These are phyloP conservation scores for Sergeia podlipaevii DNA, from an alignment of 208 protist genomes.

Conservation along the genomic window DNA sequence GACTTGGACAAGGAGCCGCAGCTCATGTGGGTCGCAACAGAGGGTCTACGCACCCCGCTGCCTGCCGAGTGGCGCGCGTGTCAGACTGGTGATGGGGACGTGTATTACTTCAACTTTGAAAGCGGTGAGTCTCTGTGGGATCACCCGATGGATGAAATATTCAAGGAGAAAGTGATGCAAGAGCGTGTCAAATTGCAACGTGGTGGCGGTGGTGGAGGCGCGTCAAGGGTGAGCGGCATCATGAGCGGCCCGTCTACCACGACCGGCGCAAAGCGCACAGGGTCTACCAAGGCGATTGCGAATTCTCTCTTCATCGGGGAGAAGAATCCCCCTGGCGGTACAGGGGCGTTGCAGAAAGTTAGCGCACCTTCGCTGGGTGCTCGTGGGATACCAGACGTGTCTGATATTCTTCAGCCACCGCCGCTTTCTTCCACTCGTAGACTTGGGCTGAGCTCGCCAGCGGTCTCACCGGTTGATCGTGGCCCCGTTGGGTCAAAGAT, in stretches of 20 bases:
- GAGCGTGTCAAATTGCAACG: conserved; percentile 36
- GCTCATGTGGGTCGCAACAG: conserved; percentile 87
- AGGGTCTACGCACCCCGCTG: conserved; percentile 91
- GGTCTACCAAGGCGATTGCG: conserved; percentile 38
- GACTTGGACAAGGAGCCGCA: conserved; percentile 68
- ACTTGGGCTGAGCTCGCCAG: background rate
- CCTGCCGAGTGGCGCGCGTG: conserved; percentile 91
- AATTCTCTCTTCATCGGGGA: conserved; percentile 20
- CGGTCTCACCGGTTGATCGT: background rate
- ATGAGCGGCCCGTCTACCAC: background rate
- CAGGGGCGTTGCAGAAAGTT: background rate
- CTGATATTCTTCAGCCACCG: conserved; percentile 10
- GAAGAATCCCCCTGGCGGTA: background rate
- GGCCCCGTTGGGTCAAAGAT: background rate
- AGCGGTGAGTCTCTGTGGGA: conserved; percentile 92
- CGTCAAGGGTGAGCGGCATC: conserved; percentile 1
- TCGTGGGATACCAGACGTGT: conserved; percentile 8
- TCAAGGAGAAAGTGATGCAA: conserved; percentile 52
- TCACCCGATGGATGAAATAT: conserved; percentile 92
- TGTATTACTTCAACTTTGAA: conserved; percentile 96
- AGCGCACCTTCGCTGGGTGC: background rate
- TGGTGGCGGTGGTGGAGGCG: background rate
- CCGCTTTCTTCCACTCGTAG: background rate
- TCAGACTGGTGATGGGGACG: conserved; percentile 75
- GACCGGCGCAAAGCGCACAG: background rate